Conservation (phyloP, 306 rosid genomes). For the Castanea sativa region DNA sequence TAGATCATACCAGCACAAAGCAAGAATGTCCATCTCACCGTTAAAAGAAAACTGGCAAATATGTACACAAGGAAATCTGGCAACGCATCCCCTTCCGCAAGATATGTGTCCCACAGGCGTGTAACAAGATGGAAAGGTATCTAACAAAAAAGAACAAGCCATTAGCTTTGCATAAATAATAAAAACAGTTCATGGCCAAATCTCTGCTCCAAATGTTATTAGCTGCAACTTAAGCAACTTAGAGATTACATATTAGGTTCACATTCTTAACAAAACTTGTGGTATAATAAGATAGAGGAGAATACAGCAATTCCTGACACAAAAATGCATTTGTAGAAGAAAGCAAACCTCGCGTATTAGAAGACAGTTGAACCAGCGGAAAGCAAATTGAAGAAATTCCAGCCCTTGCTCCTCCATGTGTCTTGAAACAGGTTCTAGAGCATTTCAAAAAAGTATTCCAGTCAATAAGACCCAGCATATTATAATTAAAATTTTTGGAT, state of each 20-base stretch:
- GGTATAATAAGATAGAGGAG: constrained; percentile 3
- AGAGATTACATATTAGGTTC: constrained; percentile 7
- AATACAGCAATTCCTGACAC: constrained; percentile 3
- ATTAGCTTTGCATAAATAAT: constrained; percentile 26
- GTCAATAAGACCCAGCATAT: constrained; percentile 23
- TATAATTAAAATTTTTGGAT: constrained; percentile 6
- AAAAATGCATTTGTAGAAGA: constrained; percentile 2
- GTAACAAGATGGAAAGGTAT: constrained; percentile 89
- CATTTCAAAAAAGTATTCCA: constrained; percentile 18
- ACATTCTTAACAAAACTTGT: not conserved
- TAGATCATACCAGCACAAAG: not conserved
- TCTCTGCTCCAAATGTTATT: not conserved
- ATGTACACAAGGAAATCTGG: constrained; percentile 98
- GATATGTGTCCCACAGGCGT: constrained; percentile 99
- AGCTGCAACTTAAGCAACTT: constrained; percentile 4
- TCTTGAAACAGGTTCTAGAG: constrained; percentile 81
- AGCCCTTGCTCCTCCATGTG: constrained; percentile 94
- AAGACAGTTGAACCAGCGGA: constrained; percentile 99
- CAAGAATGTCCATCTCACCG: constrained; percentile 52
- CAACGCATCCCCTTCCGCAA: constrained; percentile 96
- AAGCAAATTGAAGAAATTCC: constrained; percentile 98
- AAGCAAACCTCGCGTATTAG: constrained; percentile 87
- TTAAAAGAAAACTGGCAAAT: constrained; percentile 95
- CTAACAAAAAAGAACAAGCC: constrained; percentile 39
- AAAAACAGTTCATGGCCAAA: constrained; percentile 21